Conservation (phyloP, 192 early-diverging fungal genomes). For the Linnemannia zychae region DNA sequence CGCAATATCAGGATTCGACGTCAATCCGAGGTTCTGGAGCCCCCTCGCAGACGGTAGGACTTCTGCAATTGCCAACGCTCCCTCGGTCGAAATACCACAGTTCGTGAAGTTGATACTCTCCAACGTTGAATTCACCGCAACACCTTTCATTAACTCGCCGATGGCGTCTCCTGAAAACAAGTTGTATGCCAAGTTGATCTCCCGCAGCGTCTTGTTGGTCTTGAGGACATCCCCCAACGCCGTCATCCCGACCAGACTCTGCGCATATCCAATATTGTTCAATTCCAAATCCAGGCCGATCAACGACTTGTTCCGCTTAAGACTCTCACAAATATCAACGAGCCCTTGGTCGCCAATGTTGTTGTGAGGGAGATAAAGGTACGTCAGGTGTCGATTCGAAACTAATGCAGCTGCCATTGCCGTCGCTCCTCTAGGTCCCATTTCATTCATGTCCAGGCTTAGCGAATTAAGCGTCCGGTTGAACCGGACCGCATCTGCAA, state of each 20-base stretch:
- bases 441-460: slow-evolving; percentile 58
- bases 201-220: slow-evolving; percentile 20
- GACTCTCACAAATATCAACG: slow-evolving; percentile 27
- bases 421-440: slow-evolving; percentile 26
- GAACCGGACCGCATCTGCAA: slow-evolving; percentile 47
- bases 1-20: slow-evolving; percentile 48
- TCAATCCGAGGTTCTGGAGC: slow-evolving; percentile 55
- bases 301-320: slow-evolving; percentile 34
- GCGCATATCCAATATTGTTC: slow-evolving; percentile 43
- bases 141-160: slow-evolving; percentile 37
- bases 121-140: slow-evolving; percentile 49
- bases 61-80: slow-evolving; percentile 50
- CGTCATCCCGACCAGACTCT: slow-evolving; percentile 29
- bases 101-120: slow-evolving; percentile 57
- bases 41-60: slow-evolving; percentile 41
- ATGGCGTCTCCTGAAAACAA: slow-evolving; percentile 27
- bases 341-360: slow-evolving; percentile 57
- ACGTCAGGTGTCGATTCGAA: slow-evolving; percentile 34
- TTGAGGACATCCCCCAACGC: slow-evolving; percentile 35
- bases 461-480: slow-evolving; percentile 41
- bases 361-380: slow-evolving; percentile 58
- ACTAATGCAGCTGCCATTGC: slow-evolving; percentile 26
- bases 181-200: slow-evolving; percentile 57
- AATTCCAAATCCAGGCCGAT: slow-evolving; percentile 53
- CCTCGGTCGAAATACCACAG: slow-evolving; percentile 49